phyloP scores from a whole-genome alignment of 306 rosid species.

The Cucurbita maxima region DNA sequence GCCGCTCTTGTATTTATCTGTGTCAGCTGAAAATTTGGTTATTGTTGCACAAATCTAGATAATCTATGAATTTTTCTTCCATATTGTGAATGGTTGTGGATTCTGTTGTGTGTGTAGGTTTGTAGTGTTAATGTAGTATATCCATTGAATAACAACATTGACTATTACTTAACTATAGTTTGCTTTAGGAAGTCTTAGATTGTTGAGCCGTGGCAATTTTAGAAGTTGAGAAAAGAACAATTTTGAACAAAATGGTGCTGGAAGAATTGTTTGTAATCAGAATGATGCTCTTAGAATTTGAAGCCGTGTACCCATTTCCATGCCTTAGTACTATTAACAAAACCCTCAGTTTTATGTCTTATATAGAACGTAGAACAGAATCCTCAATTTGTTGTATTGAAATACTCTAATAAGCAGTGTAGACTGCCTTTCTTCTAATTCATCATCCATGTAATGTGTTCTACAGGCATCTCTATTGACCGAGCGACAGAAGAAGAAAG shows the following conservation, averaged over 20 bases:
- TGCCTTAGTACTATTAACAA: background rate
- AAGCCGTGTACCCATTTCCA: background rate
- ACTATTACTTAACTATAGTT: background rate
- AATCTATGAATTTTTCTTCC: background rate
- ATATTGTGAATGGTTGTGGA: background rate
- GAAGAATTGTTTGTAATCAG: no score
- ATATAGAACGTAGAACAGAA: background rate
- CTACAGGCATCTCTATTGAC: constrained; percentile 68
- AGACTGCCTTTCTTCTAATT: background rate
- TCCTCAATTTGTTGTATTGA: background rate
- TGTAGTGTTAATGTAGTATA: background rate
- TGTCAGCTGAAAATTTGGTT: background rate
- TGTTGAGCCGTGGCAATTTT: background rate
- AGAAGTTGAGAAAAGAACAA: background rate
- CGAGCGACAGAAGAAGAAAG: constrained; percentile 67
- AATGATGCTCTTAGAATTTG: background rate
- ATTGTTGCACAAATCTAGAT: background rate
- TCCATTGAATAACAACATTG: background rate
- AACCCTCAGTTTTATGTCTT: background rate
- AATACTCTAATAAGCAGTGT: no score
- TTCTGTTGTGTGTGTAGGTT: background rate
- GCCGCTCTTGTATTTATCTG: background rate
- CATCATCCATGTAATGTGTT: background rate
- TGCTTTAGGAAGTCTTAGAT: background rate
- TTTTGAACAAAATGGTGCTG: background rate